Conservation (phyloP, 1,139 yeast species). For the Candida sojae region DNA sequence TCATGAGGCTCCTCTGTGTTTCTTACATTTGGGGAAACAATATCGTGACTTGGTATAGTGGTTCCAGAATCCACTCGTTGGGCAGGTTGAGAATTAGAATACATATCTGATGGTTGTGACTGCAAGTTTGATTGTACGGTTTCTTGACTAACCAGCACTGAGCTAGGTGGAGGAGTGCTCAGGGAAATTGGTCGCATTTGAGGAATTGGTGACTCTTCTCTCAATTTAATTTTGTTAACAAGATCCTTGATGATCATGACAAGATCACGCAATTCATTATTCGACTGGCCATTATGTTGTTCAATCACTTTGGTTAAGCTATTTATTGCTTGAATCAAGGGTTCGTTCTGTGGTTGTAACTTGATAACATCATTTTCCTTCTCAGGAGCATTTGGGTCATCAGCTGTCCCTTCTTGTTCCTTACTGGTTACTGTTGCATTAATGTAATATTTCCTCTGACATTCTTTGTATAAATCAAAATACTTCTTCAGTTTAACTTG, state of each 20-base stretch:
- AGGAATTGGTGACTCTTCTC: not conserved
- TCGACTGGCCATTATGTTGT: not conserved
- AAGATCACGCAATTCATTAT: not conserved
- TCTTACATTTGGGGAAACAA: not conserved
- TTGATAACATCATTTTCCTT: not conserved
- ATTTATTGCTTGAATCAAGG: not conserved
- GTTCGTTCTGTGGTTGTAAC: not conserved
- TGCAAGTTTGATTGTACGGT: not conserved
- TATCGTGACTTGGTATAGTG: not conserved
- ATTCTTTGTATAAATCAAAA: slow-evolving; percentile 4
- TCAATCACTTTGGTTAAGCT: not conserved
- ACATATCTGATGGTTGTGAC: not conserved
- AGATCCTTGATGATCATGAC: not conserved
- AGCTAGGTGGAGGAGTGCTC: not conserved
- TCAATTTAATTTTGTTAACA: not conserved
- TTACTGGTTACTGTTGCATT: too few relatives aligned
- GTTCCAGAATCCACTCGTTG: not conserved
- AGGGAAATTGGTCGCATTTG: not conserved
- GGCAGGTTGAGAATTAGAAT: not conserved
- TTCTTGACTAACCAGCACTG: not conserved
- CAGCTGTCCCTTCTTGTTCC: not conserved
- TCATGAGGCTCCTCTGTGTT: not conserved
- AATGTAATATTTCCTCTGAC: not conserved
- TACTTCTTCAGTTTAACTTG: slow-evolving; percentile 9
- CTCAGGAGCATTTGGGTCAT: not conserved